A percentile compares a stretch with the other conserved stretches of the same genome.
These are phyloP conservation scores for Lachancea mirantina DNA, from an alignment of 805 yeast genomes.

Conservation along the genomic window DNA sequence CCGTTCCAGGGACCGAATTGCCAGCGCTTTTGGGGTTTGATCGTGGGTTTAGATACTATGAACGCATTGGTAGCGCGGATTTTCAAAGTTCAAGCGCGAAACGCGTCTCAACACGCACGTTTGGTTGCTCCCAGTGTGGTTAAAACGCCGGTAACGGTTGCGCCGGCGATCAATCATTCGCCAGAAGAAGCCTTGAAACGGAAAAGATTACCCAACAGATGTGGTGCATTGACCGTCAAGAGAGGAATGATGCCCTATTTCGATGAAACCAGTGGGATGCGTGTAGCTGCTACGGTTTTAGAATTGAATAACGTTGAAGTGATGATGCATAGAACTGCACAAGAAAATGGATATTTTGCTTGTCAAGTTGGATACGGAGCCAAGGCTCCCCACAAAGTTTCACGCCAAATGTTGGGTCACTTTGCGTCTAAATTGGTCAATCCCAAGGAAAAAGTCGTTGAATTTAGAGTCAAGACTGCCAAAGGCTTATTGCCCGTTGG, in stretches of 20 bases:
- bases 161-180: conserved; percentile 51
- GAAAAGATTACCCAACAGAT: conserved; percentile 64
- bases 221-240: conserved; percentile 80
- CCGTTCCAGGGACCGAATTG: background rate
- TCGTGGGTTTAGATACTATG: background rate
- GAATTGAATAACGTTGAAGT: conserved; percentile 89
- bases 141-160: conserved; percentile 29
- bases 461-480: conserved; percentile 69
- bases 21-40: background rate
- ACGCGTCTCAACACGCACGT: conserved; percentile 24
- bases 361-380: conserved; percentile 83
- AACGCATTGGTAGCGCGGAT: conserved; percentile 2
- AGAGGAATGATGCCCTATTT: conserved; percentile 87
- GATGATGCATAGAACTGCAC: conserved; percentile 56
- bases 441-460: conserved; percentile 69
- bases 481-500: conserved; percentile 69
- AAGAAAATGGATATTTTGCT: conserved; percentile 74
- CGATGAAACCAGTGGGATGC: conserved; percentile 56
- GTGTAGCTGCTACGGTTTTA: conserved; percentile 76
- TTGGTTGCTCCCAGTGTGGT: conserved; percentile 33
- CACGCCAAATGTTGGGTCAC: conserved; percentile 64
- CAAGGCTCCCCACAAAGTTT: conserved; percentile 52
- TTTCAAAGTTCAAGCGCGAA: conserved; percentile 2
- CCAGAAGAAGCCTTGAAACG: conserved; percentile 63
- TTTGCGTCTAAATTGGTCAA: conserved; percentile 73